These are phyloP conservation scores for Aspergillus nanangensis DNA, from an alignment of 495 filamentous ascomycete species.

Conservation along the genomic window DNA sequence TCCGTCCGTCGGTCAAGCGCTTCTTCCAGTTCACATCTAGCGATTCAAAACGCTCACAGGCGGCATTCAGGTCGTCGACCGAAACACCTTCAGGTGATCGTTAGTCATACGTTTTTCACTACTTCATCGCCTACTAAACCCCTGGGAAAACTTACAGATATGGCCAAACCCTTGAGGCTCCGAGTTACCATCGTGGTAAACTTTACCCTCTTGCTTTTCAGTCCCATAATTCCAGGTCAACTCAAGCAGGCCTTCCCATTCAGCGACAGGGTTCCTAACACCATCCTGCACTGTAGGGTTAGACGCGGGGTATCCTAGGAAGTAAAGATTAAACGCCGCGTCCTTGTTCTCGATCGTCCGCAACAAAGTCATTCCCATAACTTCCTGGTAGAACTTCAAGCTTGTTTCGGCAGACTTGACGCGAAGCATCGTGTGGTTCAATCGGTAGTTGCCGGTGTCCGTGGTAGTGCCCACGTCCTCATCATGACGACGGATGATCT, in stretches of 20 bases:
- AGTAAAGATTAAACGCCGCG: conserved; percentile 83
- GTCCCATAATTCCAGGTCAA: conserved; percentile 97
- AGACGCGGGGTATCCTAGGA: conserved; percentile 68
- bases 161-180: conserved; percentile 93
- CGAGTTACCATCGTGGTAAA: conserved; percentile 89
- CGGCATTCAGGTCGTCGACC: conserved; percentile 85
- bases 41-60: conserved; percentile 79
- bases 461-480: conserved; percentile 50
- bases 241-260: conserved; percentile 80
- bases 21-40: conserved; percentile 89
- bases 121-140: not conserved
- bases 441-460: conserved; percentile 48
- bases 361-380: conserved; percentile 80
- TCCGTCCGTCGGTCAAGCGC: conserved; percentile 82
- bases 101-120: too few relatives aligned
- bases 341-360: conserved; percentile 66
- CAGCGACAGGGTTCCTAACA: conserved; percentile 53
- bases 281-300: conserved; percentile 45
- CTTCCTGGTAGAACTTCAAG: conserved; percentile 85
- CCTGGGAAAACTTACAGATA: conserved; percentile 69
- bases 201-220: conserved; percentile 77
- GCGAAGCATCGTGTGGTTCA: conserved; percentile 82
- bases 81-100: too few relatives aligned
- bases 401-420: conserved; percentile 84
- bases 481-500: conserved; percentile 55